These are phyloP conservation scores for Starmerella asiatica DNA, from an alignment of 805 yeast species.

Conservation along the genomic window DNA sequence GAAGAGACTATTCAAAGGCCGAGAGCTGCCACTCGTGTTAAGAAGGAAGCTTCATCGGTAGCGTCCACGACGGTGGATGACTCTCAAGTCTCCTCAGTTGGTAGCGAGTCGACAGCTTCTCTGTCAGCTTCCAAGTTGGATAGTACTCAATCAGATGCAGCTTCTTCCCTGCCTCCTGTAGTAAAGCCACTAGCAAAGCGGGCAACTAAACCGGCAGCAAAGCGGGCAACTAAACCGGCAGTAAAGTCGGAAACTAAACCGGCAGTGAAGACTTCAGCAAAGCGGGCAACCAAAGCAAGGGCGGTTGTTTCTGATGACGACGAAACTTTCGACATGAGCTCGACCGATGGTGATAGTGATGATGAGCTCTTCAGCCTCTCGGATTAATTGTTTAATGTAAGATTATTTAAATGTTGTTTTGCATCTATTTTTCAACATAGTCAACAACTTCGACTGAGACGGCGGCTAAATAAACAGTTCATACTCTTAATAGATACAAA, in stretches of 20 bases:
- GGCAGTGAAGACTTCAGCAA: slow-evolving; percentile 7
- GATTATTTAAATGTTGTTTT: too few relatives aligned
- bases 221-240: slow-evolving; percentile 23
- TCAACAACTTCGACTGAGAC: too few relatives aligned
- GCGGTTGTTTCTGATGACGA: slow-evolving; percentile 9
- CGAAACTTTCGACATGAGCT: slow-evolving; percentile 5
- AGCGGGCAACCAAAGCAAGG: background rate
- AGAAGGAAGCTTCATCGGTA: slow-evolving; percentile 8
- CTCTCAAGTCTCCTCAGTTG: background rate
- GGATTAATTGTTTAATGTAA: too few relatives aligned
- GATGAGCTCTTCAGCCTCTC: slow-evolving; percentile 10
- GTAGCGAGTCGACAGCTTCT: background rate
- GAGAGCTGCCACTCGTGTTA: slow-evolving; percentile 6
- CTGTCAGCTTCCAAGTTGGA: background rate
- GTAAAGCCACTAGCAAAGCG: slow-evolving; percentile 1
- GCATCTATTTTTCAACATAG: too few relatives aligned
- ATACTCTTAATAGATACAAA: too few relatives aligned
- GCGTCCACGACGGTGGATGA: background rate
- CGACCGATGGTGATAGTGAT: slow-evolving; percentile 5
- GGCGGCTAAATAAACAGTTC: too few relatives aligned
- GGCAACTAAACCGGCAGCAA: slow-evolving; percentile 9
- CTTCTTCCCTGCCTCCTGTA: background rate
- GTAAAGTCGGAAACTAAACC: slow-evolving; percentile 24
- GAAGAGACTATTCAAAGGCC: slow-evolving; percentile 13
- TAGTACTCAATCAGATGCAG: background rate